phyloP scores from a whole-genome alignment of 768 basidiomycete species.

The Amyloporia xantha region DNA sequence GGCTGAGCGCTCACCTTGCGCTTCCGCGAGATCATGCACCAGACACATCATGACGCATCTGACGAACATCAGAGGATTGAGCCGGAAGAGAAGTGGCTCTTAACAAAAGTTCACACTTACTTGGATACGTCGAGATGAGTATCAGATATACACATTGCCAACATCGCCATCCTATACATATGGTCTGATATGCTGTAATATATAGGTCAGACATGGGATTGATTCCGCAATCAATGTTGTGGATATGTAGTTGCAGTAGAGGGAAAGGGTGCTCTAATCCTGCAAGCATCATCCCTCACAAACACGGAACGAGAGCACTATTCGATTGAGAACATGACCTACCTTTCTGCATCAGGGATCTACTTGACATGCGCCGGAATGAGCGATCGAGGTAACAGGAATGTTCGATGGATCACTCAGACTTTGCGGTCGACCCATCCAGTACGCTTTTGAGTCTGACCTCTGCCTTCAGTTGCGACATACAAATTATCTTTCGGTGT shows the following conservation, averaged over 20 bases:
- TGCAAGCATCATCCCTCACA: no score
- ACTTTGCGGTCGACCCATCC: constrained; percentile 90
- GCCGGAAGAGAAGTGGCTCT: no score
- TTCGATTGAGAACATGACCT: no score
- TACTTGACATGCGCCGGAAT: constrained; percentile 28
- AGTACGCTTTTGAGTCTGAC: constrained; percentile 95
- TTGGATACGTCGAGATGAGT: constrained; percentile 63
- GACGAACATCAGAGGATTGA: no score
- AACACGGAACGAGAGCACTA: no score
- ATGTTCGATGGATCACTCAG: constrained; percentile 16
- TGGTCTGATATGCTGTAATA: constrained; percentile 79
- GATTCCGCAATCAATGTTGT: neutral
- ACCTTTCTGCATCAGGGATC: constrained; percentile 87
- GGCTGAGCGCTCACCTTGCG: constrained; percentile 51
- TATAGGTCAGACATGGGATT: neutral
- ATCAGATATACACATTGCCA: constrained; percentile 84
- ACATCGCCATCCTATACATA: constrained; percentile 96
- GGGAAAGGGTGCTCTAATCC: no score
- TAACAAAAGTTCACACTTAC: constrained; percentile 46
- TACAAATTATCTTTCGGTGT: no score
- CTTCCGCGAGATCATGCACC: constrained; percentile 95
- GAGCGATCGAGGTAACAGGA: no score
- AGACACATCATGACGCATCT: constrained; percentile 87
- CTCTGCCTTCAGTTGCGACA: no score
- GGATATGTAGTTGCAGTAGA: no score